These are phyloP conservation scores for Dipodascopsis uninucleata DNA, from an alignment of 805 yeast species.

Conservation along the genomic window DNA sequence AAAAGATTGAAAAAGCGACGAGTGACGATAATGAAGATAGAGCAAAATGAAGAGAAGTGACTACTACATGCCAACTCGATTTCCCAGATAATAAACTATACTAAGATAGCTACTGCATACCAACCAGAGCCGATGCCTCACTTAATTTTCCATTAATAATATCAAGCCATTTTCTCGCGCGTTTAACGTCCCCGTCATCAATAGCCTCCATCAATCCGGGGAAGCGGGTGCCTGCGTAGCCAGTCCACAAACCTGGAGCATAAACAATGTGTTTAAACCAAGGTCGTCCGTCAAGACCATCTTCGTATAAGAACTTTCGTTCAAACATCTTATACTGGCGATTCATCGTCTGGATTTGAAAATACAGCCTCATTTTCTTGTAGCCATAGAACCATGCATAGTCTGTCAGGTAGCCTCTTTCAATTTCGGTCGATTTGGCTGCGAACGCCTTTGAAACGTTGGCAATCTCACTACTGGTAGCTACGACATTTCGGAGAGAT, in stretches of 20 bases:
- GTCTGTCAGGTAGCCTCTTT: conserved; percentile 53
- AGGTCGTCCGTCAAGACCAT: conserved; percentile 49
- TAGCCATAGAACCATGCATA: conserved; percentile 72
- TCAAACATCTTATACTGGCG: conserved; percentile 44
- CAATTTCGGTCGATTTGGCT: conserved; percentile 45
- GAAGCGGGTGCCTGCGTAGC: conserved; percentile 55
- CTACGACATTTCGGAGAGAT: conserved; percentile 24
- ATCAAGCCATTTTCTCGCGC: conserved; percentile 41
- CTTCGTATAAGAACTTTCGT: conserved; percentile 44
- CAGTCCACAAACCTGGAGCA: conserved; percentile 59
- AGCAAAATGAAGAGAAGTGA: too few species aligned
- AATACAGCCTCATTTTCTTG: conserved; percentile 56
- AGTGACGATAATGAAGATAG: too few species aligned
- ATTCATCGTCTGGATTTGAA: conserved; percentile 51
- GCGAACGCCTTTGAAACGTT: conserved; percentile 46
- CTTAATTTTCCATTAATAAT: conserved; percentile 31
- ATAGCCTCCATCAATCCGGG: conserved; percentile 56
- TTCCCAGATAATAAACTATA: too few species aligned
- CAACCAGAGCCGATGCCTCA: conserved; percentile 38
- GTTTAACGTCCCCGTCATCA: conserved; percentile 44
- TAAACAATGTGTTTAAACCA: conserved; percentile 61
- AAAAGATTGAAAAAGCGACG: too few species aligned
- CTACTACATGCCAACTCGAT: too few species aligned
- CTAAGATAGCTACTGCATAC: neutral
- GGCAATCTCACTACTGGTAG: conserved; percentile 30